Conservation (phyloP, 352 stramenopile species). For the Phytophthora tentaculata region DNA sequence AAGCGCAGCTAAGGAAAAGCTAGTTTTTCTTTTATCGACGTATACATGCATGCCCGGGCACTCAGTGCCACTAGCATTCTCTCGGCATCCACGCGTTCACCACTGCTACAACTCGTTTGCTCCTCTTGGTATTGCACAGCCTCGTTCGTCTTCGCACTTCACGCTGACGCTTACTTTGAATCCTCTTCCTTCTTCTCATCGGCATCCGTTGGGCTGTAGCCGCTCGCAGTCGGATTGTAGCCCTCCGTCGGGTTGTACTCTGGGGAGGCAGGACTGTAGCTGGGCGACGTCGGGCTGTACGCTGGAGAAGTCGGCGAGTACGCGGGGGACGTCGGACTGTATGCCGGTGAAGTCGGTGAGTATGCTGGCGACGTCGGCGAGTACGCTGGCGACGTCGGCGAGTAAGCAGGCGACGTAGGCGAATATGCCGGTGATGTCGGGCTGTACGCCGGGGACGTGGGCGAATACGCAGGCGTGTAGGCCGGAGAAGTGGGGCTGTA, state of each 20-base stretch:
- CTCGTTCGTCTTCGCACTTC: not conserved
- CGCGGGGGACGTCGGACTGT: constrained; percentile 72
- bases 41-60: constrained; percentile 29
- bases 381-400: constrained; percentile 71
- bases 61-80: constrained; percentile 6
- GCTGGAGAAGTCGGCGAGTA: constrained; percentile 81
- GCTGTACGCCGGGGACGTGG: constrained; percentile 63
- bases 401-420: constrained; percentile 73
- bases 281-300: constrained; percentile 79
- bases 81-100: no score
- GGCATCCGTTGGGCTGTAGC: constrained; percentile 76
- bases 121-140: constrained; percentile 3
- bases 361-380: constrained; percentile 73
- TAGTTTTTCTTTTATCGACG: constrained; percentile 31
- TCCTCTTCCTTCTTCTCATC: constrained; percentile 53
- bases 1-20: not conserved
- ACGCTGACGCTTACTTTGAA: constrained; percentile 11
- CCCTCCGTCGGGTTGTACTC: constrained; percentile 86
- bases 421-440: constrained; percentile 73
- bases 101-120: not conserved
- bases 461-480: constrained; percentile 83
- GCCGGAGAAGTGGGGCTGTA: constrained; percentile 82
- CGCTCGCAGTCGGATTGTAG: constrained; percentile 76
- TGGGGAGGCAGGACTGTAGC: constrained; percentile 79
- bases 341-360: constrained; percentile 68